Evolutionary conservation across 371 early-diverging fungal species (phyloP), one percentile per base, ranked within the genome.

Genomic region (Capillidium heterosporum): DNA sequence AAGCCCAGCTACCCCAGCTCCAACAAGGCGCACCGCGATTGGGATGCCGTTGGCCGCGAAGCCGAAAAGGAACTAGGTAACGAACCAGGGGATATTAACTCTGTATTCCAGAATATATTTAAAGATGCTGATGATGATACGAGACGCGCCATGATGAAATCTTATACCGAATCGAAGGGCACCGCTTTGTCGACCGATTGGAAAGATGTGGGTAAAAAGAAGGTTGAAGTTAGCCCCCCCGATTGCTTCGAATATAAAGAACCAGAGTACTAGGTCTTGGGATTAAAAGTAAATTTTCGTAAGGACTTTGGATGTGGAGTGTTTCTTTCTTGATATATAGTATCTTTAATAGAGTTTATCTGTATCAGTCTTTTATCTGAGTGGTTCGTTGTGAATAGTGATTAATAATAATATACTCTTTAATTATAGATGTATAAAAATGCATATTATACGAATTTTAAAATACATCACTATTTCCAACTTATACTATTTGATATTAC

Each of bases 121-220:
- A 72, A 72, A 52, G 81, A 94, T 60, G 91, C 92, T 1, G 84
- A 81, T 63, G 89, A 88, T n/a, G 89, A 98, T 60, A 84, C 88
- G 2, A 75, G 80, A 49, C 73, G 88, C 39, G 99, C 99, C 0
- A 99, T 99, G 99, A 84, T 95, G 77, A 98, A 99, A 78, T 87
- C 87, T 62, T 97, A 86, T 67, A 75, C 80, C 4, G 99, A 99
- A 68, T 86, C 87, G 67, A 85, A 86, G 57, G 99, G 99, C 27
- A 97, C 97, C 1, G 80, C 81, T 57, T 71, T 99, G 50, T 86
- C 86, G 48, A 99, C 98, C 47, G 92, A 98, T 65, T 99, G 99
- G 99, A 71, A 71, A 19, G 91, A 92, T 66, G 92, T 97, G 35
- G 78, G 82, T 24, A 75, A 81, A 66, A 81, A 78, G 55, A 70